phyloP scores from a whole-genome alignment of 2,329 filamentous ascomycete genomes.

The Rutstroemia sp. region DNA sequence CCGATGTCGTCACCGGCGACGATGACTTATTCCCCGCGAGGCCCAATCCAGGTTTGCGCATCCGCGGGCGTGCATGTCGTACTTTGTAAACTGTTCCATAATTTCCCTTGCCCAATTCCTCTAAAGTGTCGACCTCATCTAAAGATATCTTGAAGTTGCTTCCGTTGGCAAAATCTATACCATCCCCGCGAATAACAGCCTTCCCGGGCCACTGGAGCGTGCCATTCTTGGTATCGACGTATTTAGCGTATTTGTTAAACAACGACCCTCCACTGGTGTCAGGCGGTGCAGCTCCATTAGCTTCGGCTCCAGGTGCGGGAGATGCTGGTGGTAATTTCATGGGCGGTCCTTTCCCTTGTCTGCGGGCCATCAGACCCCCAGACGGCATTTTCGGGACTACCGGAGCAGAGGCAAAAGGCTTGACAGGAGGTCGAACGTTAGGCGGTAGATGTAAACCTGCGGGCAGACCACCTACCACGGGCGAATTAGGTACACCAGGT shows the following conservation, averaged over 20 bases:
- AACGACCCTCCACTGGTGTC: constrained; percentile 32
- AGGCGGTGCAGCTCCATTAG: constrained; percentile 15
- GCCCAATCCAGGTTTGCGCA: constrained; percentile 52
- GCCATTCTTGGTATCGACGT: constrained; percentile 85
- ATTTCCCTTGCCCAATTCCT: constrained; percentile 94
- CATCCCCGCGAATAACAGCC: constrained; percentile 78
- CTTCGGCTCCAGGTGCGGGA: constrained; percentile 14
- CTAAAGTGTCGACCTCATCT: constrained; percentile 87
- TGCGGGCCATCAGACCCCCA: constrained; percentile 58
- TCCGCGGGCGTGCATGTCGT: constrained; percentile 63
- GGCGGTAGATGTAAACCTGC: constrained; percentile 35
- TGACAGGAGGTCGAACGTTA: constrained; percentile 38
- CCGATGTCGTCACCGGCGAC: constrained; percentile 31
- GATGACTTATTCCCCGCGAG: constrained; percentile 38
- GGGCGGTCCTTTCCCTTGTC: constrained; percentile 45
- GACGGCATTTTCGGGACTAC: constrained; percentile 34
- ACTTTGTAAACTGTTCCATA: constrained; percentile 98
- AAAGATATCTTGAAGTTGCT: constrained; percentile 89
- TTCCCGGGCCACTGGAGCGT: constrained; percentile 82
- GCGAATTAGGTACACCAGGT: constrained; percentile 18
- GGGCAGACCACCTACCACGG: constrained; percentile 34
- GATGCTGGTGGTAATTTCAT: constrained; percentile 17
- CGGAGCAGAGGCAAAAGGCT: constrained; percentile 44
- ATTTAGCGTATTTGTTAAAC: constrained; percentile 67
- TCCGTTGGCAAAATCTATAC: constrained; percentile 87